These are phyloP conservation scores for Volvox carteri DNA, from an alignment of 163 green algal genomes.

Conservation along the genomic window DNA sequence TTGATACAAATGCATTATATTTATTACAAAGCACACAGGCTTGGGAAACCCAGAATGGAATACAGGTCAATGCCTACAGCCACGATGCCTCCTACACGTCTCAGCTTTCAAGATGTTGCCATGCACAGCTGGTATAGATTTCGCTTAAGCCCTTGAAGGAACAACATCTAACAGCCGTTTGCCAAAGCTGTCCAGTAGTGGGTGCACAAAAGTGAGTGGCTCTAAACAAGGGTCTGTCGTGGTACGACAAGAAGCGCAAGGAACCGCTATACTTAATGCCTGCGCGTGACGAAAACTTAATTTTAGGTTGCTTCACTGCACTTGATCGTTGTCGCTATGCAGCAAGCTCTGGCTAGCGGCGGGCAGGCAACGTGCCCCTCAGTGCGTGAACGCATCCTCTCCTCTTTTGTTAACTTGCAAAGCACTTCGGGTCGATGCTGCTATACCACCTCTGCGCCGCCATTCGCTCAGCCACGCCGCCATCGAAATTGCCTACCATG, in stretches of 20 bases:
- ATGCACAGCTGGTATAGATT: no score
- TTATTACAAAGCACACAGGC: no score
- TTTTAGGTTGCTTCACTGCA: no score
- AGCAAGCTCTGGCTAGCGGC: background rate
- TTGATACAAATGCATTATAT: slow-evolving; percentile 24
- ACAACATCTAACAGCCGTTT: no score
- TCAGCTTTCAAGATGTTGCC: no score
- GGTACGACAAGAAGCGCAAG: background rate
- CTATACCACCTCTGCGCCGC: background rate
- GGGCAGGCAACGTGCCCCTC: background rate
- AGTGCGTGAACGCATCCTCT: slow-evolving; percentile 37
- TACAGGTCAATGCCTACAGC: no score
- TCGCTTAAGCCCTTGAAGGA: no score
- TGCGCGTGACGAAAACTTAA: no score
- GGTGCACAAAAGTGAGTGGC: background rate
- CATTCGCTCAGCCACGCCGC: background rate
- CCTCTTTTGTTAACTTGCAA: background rate
- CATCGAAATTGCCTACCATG: background rate
- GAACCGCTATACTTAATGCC: no score
- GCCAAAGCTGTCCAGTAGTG: no score
- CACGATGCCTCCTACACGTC: no score
- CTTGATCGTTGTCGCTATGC: background rate
- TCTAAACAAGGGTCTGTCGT: background rate
- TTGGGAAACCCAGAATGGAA: no score
- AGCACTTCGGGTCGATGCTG: slow-evolving; percentile 22